Evolutionary conservation across 2,329 filamentous ascomycete species (phyloP), one percentile per base, ranked within the genome.

Genomic region (Cucurbitaria berberidis): DNA sequence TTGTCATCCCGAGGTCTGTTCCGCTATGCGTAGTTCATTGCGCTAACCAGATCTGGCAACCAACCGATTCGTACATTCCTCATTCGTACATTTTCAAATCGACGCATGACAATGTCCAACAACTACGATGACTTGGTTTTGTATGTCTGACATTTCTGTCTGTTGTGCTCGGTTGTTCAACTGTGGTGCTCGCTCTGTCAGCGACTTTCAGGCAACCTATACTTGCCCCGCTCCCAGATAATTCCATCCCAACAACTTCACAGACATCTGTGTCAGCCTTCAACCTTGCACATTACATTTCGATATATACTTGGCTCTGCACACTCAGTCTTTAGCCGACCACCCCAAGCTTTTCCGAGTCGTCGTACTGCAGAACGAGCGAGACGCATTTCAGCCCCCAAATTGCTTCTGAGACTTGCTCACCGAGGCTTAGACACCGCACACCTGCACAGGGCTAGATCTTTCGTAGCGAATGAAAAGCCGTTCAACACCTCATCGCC

Each of bases 401-500:
- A 51, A 56, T 49, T 55, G 43, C 48, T 55, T 48, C 19, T 39
- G 21, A 27, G 44, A 16, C 19, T 46, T 53, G 35, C 51, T 54
- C 46, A 38, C 19, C 53, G 46, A 27, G 48, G 53, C 39, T 32
- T 45, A 55, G 48, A 48, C 44, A 55, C 13, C 40, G 22, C 43
- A 36, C 51, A 34, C 35, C 18, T 48, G 18, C 19, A 18, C 45
- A 34, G n/a, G 48, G 16, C 53, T 47, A 56, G 48, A 41, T 22
- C 26, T 29, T 27, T 39, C 11, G 26, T 42, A 35, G 35, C 54
- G 42, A 50, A 52, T 50, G 41, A 39, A 11, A 16, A 7, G n/a
- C n/a, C 35, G 34, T 11, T 45, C 19, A 54, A 49, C 48, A 32
- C 35, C 13, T 48, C 16, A 45, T 32, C 9, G 22, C 43, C 54